A percentile compares a stretch with the other conserved stretches of the same genome.
Evolutionary conservation across 768 basidiomycete species (phyloP).

Genomic region (Mycena floridula): DNA sequence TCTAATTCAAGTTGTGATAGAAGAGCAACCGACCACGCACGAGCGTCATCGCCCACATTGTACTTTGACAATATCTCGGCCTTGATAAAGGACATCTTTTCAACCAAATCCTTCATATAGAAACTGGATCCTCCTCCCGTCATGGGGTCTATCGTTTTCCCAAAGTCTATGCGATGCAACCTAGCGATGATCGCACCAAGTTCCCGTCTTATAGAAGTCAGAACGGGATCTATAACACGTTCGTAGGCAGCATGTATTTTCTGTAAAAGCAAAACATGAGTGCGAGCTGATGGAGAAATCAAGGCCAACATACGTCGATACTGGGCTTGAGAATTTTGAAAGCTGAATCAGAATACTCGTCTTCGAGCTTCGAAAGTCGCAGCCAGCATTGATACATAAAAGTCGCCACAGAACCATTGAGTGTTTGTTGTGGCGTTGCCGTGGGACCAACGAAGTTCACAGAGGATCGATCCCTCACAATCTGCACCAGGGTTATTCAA

Average conservation of each 20-base stretch:
- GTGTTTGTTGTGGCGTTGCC: conserved; percentile 70
- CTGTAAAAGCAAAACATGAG: conserved; percentile 29
- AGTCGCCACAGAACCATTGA: conserved; percentile 74
- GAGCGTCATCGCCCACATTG: conserved; percentile 61
- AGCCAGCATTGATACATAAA: conserved; percentile 75
- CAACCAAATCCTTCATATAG: conserved; percentile 90
- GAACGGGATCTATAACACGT: conserved; percentile 53
- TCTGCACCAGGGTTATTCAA: conserved; percentile 40
- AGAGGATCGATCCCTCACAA: conserved; percentile 72
- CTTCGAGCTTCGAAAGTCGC: conserved; percentile 56
- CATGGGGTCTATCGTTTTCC: conserved; percentile 61
- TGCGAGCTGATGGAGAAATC: conserved; percentile 3
- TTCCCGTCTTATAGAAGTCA: conserved; percentile 72
- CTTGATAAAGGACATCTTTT: conserved; percentile 82
- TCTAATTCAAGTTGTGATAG: no score
- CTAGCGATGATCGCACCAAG: conserved; percentile 71
- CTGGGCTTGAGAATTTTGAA: conserved; percentile 46
- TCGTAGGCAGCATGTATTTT: conserved; percentile 46
- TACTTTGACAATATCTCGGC: conserved; percentile 68
- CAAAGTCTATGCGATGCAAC: conserved; percentile 82
- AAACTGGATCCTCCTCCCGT: conserved; percentile 64
- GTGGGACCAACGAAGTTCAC: conserved; percentile 68
- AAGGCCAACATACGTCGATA: conserved; percentile 44
- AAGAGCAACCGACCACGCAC: conserved; percentile 53
- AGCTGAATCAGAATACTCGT: conserved; percentile 62